Percentiles rank a stretch among this genome's conserved stretches.
phyloP scores from a whole-genome alignment of 176 grass and related monocot genomes.

The Carex scoparia region DNA sequence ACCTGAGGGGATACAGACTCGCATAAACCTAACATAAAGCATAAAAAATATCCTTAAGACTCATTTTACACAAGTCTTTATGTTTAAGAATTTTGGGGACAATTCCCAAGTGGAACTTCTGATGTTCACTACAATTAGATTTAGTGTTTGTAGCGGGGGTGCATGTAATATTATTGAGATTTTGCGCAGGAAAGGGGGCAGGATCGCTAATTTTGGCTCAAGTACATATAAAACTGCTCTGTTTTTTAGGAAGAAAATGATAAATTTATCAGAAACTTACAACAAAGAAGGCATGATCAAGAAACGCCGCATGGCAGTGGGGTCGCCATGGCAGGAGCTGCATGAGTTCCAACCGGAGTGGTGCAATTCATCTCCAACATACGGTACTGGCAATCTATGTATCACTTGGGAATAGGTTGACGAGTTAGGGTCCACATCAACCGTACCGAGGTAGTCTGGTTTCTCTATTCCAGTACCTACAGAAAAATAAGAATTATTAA shows the following conservation, averaged over 20 bases:
- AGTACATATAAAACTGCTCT: background rate
- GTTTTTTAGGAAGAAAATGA: background rate
- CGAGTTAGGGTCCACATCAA: slow-evolving; percentile 71
- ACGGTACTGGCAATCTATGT: slow-evolving; percentile 58
- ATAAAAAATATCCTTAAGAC: background rate
- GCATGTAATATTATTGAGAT: background rate
- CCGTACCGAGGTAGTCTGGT: slow-evolving; percentile 74
- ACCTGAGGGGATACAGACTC: no score
- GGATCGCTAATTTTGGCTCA: background rate
- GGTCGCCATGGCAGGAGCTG: slow-evolving; percentile 82
- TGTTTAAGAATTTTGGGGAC: background rate
- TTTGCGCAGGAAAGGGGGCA: background rate
- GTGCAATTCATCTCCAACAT: slow-evolving; percentile 84
- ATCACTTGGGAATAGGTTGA: slow-evolving; percentile 82
- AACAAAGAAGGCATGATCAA: slow-evolving; percentile 72
- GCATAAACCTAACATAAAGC: background rate
- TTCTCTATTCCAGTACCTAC: slow-evolving; percentile 87
- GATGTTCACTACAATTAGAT: background rate
- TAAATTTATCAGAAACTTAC: slow-evolving; percentile 37
- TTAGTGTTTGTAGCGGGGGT: background rate
- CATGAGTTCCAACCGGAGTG: slow-evolving; percentile 95
- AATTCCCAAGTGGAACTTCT: background rate
- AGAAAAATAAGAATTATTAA: slow-evolving; percentile 11
- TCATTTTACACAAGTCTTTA: background rate
- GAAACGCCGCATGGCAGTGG: slow-evolving; percentile 54